Conservation (phyloP, 495 filamentous ascomycete genomes). For the Amniculicola lignicola region DNA sequence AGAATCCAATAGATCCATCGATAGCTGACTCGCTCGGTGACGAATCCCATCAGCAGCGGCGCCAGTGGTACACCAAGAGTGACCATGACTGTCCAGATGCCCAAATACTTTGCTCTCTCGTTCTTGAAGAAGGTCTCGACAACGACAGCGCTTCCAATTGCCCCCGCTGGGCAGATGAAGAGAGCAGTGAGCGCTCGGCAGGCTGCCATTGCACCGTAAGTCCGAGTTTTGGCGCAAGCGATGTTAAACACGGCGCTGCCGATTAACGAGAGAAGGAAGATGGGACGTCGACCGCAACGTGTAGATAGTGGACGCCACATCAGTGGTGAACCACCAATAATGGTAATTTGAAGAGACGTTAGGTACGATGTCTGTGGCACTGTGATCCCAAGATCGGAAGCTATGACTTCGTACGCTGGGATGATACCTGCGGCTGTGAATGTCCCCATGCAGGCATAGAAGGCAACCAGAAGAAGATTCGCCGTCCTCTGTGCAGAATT, state of each 20-base stretch:
- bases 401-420: conserved; percentile 51
- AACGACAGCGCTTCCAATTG: conserved; percentile 54
- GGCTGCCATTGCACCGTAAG: conserved; percentile 45
- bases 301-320: conserved; percentile 59
- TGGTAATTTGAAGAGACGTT: conserved; percentile 51
- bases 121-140: conserved; percentile 33
- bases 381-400: conserved; percentile 43
- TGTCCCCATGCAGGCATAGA: conserved; percentile 57
- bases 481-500: conserved; percentile 48
- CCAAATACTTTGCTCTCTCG: conserved; percentile 48
- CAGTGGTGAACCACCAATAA: conserved; percentile 50
- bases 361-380: conserved; percentile 50
- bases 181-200: conserved; percentile 52
- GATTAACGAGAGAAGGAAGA: conserved; percentile 51
- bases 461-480: conserved; percentile 53
- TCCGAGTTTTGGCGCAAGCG: conserved; percentile 46
- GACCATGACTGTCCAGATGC: conserved; percentile 52
- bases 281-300: conserved; percentile 53
- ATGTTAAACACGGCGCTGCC: conserved; percentile 48
- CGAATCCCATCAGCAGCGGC: conserved; percentile 37
- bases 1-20: conserved; percentile 39
- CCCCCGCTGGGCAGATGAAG: conserved; percentile 54
- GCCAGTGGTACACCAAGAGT: conserved; percentile 49
- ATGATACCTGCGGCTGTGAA: conserved; percentile 55
- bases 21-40: conserved; percentile 32